Conservation (phyloP, 768 basidiomycete species). For the Russula foetens region DNA sequence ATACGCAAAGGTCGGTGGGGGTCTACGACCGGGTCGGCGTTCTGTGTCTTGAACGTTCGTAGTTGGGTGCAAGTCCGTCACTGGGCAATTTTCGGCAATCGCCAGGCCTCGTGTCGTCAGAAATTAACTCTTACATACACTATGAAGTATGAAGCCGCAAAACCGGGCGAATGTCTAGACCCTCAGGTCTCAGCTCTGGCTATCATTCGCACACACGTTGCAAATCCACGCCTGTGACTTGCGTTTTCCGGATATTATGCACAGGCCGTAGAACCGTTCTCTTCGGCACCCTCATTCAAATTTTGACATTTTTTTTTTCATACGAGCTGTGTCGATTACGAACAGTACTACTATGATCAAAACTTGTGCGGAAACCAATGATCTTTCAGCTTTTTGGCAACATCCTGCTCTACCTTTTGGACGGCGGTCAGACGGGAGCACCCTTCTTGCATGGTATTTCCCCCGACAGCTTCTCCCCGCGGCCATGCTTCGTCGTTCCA, state of each 20-base stretch:
- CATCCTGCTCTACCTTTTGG: conserved; percentile 50
- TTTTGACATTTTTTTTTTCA: neutral
- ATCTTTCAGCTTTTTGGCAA: conserved; percentile 43
- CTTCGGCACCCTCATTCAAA: neutral
- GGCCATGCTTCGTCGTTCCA: conserved; percentile 6
- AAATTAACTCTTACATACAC: neutral
- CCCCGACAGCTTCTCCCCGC: neutral
- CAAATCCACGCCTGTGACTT: neutral
- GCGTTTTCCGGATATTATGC: neutral
- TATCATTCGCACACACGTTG: neutral
- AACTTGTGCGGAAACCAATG: conserved; percentile 64
- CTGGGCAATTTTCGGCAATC: neutral
- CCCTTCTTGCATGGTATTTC: neutral
- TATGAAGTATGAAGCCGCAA: neutral
- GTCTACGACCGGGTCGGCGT: neutral
- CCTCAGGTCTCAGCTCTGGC: neutral
- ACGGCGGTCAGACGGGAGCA: conserved; percentile 23
- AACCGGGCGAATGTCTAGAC: neutral
- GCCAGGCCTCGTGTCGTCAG: conserved; percentile 8
- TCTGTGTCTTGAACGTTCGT: neutral
- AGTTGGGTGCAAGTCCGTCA: too few relatives aligned
- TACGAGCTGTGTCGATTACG: neutral
- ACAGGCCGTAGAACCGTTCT: neutral
- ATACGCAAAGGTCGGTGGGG: neutral
- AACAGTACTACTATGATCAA: conserved; percentile 25